phyloP scores from a whole-genome alignment of 2,329 filamentous ascomycete species.

The Cladorrhinum sp. region DNA sequence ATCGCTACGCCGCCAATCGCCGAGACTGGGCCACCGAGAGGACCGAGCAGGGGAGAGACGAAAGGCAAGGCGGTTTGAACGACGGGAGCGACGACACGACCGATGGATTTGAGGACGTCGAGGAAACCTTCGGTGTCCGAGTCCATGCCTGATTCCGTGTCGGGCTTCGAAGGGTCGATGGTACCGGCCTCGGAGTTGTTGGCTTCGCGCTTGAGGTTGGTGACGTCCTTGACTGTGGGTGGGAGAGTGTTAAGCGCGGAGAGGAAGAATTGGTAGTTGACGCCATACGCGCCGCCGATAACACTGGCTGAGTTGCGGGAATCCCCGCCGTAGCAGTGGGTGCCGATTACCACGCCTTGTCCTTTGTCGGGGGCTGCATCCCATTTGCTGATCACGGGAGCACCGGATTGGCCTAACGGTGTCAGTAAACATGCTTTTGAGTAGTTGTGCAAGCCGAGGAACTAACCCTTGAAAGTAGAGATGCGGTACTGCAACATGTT shows the following conservation, averaged over 20 bases:
- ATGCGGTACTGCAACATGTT: conserved; percentile 34
- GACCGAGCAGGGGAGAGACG: conserved; percentile 17
- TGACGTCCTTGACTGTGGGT: not conserved
- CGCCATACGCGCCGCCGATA: conserved; percentile 24
- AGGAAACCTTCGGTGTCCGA: conserved; percentile 25
- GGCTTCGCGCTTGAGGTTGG: not conserved
- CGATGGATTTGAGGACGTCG: conserved; percentile 24
- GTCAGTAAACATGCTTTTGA: not conserved
- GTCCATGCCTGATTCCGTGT: not conserved
- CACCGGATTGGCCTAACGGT: conserved; percentile 29
- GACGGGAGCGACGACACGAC: conserved; percentile 8
- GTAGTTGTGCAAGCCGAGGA: no score
- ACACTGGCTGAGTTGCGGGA: conserved; percentile 28
- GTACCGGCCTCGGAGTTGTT: not conserved
- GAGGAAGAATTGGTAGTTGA: conserved; percentile 18
- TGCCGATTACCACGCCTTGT: not conserved
- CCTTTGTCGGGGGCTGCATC: conserved; percentile 11
- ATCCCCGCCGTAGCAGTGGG: not conserved
- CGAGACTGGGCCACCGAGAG: conserved; percentile 6
- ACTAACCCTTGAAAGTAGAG: conserved; percentile 31
- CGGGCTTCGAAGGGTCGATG: not conserved
- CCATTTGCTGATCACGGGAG: conserved; percentile 25
- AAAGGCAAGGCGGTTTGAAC: conserved; percentile 4
- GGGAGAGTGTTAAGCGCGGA: not conserved
- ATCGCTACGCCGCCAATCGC: not conserved